Percentiles rank a stretch among this genome's conserved stretches.
Evolutionary conservation across 1,284 basidiomycete genomes (phyloP).

Genomic region (Cutaneotrichosporon dermatis): DNA sequence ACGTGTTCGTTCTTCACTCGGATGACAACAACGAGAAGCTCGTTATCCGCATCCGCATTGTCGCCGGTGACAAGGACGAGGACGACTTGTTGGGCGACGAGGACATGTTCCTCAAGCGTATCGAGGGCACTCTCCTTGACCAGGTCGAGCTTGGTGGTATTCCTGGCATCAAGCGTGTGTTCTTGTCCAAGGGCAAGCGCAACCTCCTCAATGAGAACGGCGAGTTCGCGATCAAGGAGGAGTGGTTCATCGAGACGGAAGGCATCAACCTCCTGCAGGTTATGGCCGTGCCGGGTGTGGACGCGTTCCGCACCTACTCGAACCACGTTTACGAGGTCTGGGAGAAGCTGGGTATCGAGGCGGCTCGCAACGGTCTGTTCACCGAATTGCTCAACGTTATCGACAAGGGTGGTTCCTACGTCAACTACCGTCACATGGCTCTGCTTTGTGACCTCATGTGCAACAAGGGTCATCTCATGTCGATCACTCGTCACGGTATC

Average conservation of each 20-base stretch:
- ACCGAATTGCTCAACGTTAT: slow-evolving; percentile 90
- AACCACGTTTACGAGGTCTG: slow-evolving; percentile 97
- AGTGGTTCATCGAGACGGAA: slow-evolving; percentile 98
- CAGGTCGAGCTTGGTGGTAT: slow-evolving; percentile 95
- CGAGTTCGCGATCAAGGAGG: slow-evolving; percentile 58
- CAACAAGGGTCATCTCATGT: slow-evolving; percentile 91
- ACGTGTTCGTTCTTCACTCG: slow-evolving; percentile 96
- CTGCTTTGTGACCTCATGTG: slow-evolving; percentile 98
- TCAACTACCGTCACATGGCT: slow-evolving; percentile 96
- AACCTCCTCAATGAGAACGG: slow-evolving; percentile 59
- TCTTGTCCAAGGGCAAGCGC: slow-evolving; percentile 85
- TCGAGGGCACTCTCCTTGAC: slow-evolving; percentile 94
- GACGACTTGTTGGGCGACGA: slow-evolving; percentile 80
- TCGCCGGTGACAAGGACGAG: slow-evolving; percentile 82
- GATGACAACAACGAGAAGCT: slow-evolving; percentile 99
- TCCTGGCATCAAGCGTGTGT: slow-evolving; percentile 83
- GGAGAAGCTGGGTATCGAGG: slow-evolving; percentile 96
- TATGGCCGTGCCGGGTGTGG: slow-evolving; percentile 91
- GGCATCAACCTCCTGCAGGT: slow-evolving; percentile 92
- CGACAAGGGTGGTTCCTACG: slow-evolving; percentile 98
- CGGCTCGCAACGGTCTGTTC: slow-evolving; percentile 87
- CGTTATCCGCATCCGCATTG: slow-evolving; percentile 93
- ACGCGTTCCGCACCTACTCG: slow-evolving; percentile 85
- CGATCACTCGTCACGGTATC: slow-evolving; percentile 98
- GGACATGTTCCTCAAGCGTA: slow-evolving; percentile 91